Conservation (phyloP, 78 protist species). For the Planoprotostelium fungivorum region DNA sequence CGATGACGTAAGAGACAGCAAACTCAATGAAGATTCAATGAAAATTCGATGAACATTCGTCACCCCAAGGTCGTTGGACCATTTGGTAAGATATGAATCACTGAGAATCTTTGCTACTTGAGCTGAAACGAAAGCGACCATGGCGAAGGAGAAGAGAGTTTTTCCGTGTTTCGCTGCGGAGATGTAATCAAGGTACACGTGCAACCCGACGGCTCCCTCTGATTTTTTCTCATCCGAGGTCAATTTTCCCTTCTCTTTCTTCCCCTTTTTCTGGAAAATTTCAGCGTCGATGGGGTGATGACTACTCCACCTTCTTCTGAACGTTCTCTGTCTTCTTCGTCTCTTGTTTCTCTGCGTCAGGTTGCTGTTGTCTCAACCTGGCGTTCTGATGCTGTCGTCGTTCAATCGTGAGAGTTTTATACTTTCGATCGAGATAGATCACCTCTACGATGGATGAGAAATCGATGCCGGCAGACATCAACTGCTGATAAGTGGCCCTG, state of each 20-base stretch:
- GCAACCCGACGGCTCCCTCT: background rate
- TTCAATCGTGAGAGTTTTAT: background rate
- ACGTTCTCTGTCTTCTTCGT: background rate
- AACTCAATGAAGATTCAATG: too few species aligned
- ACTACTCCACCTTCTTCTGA: background rate
- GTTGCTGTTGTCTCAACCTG: background rate
- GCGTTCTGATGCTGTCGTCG: background rate
- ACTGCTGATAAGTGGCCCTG: conserved; percentile 44
- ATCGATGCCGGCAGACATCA: conserved; percentile 16
- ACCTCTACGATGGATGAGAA: conserved; percentile 7
- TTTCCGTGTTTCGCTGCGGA: background rate
- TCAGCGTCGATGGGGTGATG: background rate
- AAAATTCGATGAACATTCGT: background rate
- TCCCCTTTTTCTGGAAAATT: background rate
- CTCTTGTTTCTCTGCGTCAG: background rate
- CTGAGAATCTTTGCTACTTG: background rate
- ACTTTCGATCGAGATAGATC: too few species aligned
- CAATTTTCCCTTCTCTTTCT: background rate
- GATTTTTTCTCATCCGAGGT: background rate
- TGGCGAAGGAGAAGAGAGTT: background rate
- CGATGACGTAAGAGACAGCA: background rate
- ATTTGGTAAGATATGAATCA: background rate
- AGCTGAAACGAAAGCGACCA: background rate
- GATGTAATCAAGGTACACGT: background rate
- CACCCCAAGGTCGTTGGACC: background rate